These are phyloP conservation scores for Monilinia laxa DNA, from an alignment of 2,329 filamentous ascomycete species.

Conservation along the genomic window DNA sequence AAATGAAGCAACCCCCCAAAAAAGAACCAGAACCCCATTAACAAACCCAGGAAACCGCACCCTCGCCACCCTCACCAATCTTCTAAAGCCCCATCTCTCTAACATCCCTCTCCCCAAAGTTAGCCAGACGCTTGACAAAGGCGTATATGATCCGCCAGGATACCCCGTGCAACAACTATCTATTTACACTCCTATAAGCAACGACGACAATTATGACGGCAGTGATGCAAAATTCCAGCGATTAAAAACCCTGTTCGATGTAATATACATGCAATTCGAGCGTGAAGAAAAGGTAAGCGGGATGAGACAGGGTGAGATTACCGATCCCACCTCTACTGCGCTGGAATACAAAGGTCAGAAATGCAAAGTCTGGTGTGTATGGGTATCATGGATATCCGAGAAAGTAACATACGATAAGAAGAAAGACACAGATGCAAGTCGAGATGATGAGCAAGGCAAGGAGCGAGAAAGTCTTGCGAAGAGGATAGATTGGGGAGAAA, in stretches of 20 bases:
- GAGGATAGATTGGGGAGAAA: not conserved
- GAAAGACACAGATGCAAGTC: not conserved
- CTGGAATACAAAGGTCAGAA: not conserved
- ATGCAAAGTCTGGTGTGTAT: conserved; percentile 3
- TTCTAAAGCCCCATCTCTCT: not conserved
- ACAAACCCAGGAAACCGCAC: not conserved
- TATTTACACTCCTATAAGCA: not conserved
- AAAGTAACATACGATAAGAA: not conserved
- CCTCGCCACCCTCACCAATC: not conserved
- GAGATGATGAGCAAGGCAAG: not conserved
- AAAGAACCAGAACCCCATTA: no score
- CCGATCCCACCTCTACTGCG: not conserved
- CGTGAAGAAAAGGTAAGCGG: not conserved
- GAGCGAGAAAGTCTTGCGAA: not conserved
- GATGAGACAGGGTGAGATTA: not conserved
- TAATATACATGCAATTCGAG: not conserved
- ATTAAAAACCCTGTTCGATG: not conserved
- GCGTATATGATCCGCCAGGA: not conserved
- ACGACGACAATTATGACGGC: no score
- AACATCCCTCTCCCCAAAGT: not conserved
- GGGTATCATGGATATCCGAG: not conserved
- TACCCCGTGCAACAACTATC: not conserved
- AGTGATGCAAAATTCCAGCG: not conserved
- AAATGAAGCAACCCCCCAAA: no score
- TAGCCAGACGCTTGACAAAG: not conserved